Evolutionary conservation across 2,329 filamentous ascomycete species (phyloP), one percentile per base, ranked within the genome.

Genomic region (Pseudophaeomoniella oleicola): DNA sequence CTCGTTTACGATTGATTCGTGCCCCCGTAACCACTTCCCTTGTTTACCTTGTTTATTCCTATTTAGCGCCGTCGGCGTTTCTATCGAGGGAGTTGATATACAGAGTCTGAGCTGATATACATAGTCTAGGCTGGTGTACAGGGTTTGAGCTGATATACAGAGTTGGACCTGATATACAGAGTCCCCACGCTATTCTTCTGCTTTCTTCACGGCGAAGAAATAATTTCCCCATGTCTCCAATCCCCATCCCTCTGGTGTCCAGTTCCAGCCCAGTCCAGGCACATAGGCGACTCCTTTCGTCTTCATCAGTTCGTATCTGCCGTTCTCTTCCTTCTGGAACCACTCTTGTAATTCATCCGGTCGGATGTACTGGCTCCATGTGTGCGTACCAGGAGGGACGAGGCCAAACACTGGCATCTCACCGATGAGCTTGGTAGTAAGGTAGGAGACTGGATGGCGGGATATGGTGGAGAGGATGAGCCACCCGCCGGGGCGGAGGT

Each of bases 361-460:
- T 53, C 94, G 90, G 46, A 98, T 78, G 60, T 96, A 98, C 63
- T 96, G 93, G 43, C 69, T 69, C 90, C 90, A 98, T 56, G 94
- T 86, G 60, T 98, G 90, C 33, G 90, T 98, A 2, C 90, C 90
- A 44, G 72, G 74, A 6, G 90, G 90, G 39, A 98, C 90, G 42
- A 96, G 84, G 4, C 82, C 69, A 27, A 65, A 54, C 3, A 62
- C 52, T 50, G 39, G 94, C 54, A 60, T 83, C 62, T 98, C 90
- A 0, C 90, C 90, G 44, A 94, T 69, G 16, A 96, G 63, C 50
- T 94, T 94, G 2, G 92, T 98, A 10, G 88, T 86, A 33, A 94
- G 59, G 79, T 85, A 98, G 47, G 83, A 90, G 42, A 75, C 75
- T 71, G 83, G 82, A 2, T 85, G 93, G 44, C 90, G 69, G 35